Percentiles rank a stretch among this genome's conserved stretches.
phyloP scores from a whole-genome alignment of 257 asterid genomes.

The Forsythia suspensa region DNA sequence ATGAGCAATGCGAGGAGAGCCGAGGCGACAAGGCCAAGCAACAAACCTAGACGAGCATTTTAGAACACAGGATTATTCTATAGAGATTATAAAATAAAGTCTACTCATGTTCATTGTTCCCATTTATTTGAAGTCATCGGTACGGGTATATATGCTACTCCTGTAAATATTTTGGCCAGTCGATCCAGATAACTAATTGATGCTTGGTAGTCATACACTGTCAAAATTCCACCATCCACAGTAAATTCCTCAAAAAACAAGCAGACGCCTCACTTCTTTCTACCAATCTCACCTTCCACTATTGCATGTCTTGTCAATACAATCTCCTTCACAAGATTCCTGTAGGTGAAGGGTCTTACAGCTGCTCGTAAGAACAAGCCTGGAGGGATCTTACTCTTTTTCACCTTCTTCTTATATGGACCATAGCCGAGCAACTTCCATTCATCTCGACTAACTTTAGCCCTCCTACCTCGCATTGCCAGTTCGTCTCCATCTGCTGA shows the following conservation, averaged over 20 bases:
- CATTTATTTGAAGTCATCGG: no score
- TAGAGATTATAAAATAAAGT: no score
- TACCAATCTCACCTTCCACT: slow-evolving; percentile 75
- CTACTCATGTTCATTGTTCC: no score
- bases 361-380: slow-evolving; percentile 77
- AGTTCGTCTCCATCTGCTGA: slow-evolving; percentile 60
- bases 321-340: slow-evolving; percentile 89
- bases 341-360: slow-evolving; percentile 82
- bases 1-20: no score
- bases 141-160: no score
- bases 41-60: no score
- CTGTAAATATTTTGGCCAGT: no score
- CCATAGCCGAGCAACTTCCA: slow-evolving; percentile 76
- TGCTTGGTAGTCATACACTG: not conserved
- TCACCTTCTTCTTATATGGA: slow-evolving; percentile 62
- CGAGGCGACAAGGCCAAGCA: no score
- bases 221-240: no score
- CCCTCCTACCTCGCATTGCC: slow-evolving; percentile 65
- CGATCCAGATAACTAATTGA: not conserved
- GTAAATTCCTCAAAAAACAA: not conserved
- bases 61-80: no score
- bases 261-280: slow-evolving; percentile 35
- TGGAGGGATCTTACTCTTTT: slow-evolving; percentile 75
- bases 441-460: slow-evolving; percentile 64
- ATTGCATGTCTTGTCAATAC: slow-evolving; percentile 83